Evolutionary conservation across 2,329 filamentous ascomycete species (phyloP).

Genomic region (Raffaelea deltoideospora): DNA sequence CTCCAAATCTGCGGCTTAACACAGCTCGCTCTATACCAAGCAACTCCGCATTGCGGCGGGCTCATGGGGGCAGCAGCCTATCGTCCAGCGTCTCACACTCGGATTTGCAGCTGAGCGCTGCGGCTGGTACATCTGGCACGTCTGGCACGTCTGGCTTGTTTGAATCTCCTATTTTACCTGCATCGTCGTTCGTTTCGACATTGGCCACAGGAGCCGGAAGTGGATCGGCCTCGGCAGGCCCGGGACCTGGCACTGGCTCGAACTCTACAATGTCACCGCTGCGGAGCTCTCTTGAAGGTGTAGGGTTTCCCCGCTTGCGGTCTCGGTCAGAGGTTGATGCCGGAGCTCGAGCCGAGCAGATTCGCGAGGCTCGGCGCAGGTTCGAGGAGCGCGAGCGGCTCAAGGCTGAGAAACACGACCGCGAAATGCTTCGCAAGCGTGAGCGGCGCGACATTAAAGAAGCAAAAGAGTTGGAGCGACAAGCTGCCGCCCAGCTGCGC

Average conservation of each 20-base stretch:
- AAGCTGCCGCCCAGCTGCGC: conserved; percentile 21
- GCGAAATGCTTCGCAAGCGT: conserved; percentile 40
- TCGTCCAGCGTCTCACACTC: conserved; percentile 27
- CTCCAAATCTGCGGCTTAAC: conserved; percentile 21
- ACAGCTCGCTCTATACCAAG: conserved; percentile 15
- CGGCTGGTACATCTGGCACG: not conserved
- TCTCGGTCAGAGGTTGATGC: conserved; percentile 44
- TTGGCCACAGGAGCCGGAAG: conserved; percentile 13
- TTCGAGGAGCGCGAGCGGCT: conserved; percentile 46
- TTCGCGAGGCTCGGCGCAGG: conserved; percentile 45
- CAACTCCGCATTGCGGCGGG: conserved; percentile 1
- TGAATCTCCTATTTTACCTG: conserved; percentile 14
- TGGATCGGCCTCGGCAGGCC: not conserved
- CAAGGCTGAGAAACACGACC: conserved; percentile 48
- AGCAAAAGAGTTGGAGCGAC: conserved; percentile 33
- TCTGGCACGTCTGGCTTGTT: conserved; percentile 9
- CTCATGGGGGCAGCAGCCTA: conserved; percentile 12
- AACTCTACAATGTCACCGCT: conserved; percentile 19
- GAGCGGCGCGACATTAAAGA: conserved; percentile 45
- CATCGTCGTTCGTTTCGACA: too few species aligned
- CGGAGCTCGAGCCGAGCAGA: conserved; percentile 36
- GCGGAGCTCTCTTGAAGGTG: conserved; percentile 41
- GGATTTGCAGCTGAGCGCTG: conserved; percentile 27
- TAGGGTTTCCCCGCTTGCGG: conserved; percentile 40
- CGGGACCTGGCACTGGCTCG: not conserved